Base-by-base conservation (phyloP, 441 rosid genomes). In the Erodium texanum region DNA sequence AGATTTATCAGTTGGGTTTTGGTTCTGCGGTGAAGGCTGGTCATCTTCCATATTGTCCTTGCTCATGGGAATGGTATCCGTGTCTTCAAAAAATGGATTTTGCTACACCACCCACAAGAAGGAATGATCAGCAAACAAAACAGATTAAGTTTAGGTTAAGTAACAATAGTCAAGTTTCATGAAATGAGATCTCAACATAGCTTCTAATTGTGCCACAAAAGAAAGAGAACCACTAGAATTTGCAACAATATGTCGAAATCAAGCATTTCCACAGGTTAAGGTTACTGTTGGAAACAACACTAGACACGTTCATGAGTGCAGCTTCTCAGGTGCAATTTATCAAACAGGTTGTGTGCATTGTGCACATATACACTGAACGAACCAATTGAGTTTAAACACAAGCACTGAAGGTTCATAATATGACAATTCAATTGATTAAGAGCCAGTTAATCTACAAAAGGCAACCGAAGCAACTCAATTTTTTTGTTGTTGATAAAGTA, bases 21-120 rank as follows among this genome's bases (percentile, higher is more conserved):
- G 62, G 66, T 70, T 50, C 9, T 65, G 69, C 20, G 23, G 73
- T 7, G 73, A 48, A 41, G 50, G 50, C 24, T 10, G 69, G 48
- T 67, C 56, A 75, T 68, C 74, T 36, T 34, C 50, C 15, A 41
- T 12, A 41, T 41, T 12, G 50, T 41, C 15, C 50, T 41, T 10
- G 15, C 50, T 41, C 50, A 5, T 7, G 50, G 1, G 50, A 41
- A 7, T 41, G 50, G 36, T 32, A 2, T 41, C 11, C 15, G 3
- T 12, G 43, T 38, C 43, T 38, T 38, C 6, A 6, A 38, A 10
- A 5, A 5, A 10, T 38, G 8, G 10, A 5, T 38, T 38, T 2
- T 6, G 43, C 43, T 38, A 10, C 43, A 38, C 43, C 8, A 38
- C 43, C 43, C 43, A 38, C 3, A 38, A 38, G 43, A 5, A 5